Conservation (phyloP, 495 filamentous ascomycete genomes). For the Bombardia bombarda region DNA sequence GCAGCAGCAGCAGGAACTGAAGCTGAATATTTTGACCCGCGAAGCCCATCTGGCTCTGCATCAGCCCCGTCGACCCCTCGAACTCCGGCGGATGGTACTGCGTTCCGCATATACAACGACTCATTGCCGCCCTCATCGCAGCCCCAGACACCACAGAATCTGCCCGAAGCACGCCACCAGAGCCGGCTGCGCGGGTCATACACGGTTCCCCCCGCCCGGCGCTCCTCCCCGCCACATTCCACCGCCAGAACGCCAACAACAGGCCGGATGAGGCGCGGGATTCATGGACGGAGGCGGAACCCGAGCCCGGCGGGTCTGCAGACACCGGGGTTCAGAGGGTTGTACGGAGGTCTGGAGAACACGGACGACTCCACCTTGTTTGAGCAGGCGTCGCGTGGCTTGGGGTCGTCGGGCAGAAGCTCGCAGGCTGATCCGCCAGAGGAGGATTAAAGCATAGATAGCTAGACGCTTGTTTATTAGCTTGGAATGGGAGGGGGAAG, state of each 20-base stretch:
- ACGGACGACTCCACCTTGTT: constrained; percentile 31
- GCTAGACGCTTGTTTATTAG: too few relatives aligned
- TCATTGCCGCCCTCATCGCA: constrained; percentile 38
- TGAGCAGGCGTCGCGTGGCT: constrained; percentile 14
- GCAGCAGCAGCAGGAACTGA: too few relatives aligned
- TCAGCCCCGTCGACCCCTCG: background rate
- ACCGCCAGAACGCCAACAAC: constrained; percentile 7
- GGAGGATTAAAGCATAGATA: too few relatives aligned
- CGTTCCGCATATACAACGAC: constrained; percentile 43
- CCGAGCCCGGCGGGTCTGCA: constrained; percentile 27
- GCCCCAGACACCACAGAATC: constrained; percentile 47
- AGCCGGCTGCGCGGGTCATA: constrained; percentile 37
- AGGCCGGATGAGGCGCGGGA: constrained; percentile 6
- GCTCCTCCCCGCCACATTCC: constrained; percentile 6
- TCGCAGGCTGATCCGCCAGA: background rate
- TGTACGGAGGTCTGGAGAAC: constrained; percentile 42
- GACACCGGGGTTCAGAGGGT: constrained; percentile 31
- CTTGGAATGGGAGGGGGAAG: too few relatives aligned
- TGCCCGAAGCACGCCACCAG: constrained; percentile 43
- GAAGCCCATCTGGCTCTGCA: background rate
- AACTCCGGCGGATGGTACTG: background rate
- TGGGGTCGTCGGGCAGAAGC: background rate
- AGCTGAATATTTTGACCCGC: too few relatives aligned
- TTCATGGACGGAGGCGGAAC: constrained; percentile 6
- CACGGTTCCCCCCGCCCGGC: constrained; percentile 36